Base-by-base conservation (phyloP, 345 rosid genomes). In the Jatropha curcas region DNA sequence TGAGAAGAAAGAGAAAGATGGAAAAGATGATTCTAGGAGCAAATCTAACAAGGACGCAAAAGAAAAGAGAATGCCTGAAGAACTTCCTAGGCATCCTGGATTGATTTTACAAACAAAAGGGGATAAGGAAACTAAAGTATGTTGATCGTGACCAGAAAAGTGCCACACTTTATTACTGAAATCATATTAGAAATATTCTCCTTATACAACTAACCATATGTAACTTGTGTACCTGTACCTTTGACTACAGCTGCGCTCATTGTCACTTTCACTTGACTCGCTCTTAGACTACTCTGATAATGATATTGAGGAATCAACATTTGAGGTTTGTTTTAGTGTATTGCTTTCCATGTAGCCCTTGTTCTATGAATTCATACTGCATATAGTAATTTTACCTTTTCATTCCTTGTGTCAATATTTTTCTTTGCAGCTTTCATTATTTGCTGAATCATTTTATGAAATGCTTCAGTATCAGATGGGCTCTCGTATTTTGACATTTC, bases 401-500 rank as follows among this genome's bases (percentile, higher is more conserved):
- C 58, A 22, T 57, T 51, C n/a, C 73, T 71, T 60, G 58, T 68
- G 48, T 67, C 22, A 55, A 65, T 48, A 65, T 25, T 66, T 52
- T 66, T 63, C 41, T 68, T 71, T 83, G 86, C 89, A 94, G 98
- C 83, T 95, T 70, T 91, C 99, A 22, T 76, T 95, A 83, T 96
- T 96, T 88, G 97, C 96, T 4, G 98, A 96, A 82, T 77, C 92
- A 12, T 80, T 96, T 27, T 88, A 85, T 80, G 99, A 96, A 84
- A 90, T 90, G 98, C 92, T 96, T 68, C 97, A 96, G 80, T 82
- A 88, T 83, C 93, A 93, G 87, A 96, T 93, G 97, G 97, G 98
- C 65, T 87, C 83, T 72, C 89, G 92, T 48, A 80, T 96, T 64
- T 83, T 88, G 57, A 71, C 82, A 48, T 96, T 93, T 88, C 92